These are phyloP conservation scores for Pseudozyma sp. DNA, from an alignment of 1,284 basidiomycete species.

Conservation along the genomic window DNA sequence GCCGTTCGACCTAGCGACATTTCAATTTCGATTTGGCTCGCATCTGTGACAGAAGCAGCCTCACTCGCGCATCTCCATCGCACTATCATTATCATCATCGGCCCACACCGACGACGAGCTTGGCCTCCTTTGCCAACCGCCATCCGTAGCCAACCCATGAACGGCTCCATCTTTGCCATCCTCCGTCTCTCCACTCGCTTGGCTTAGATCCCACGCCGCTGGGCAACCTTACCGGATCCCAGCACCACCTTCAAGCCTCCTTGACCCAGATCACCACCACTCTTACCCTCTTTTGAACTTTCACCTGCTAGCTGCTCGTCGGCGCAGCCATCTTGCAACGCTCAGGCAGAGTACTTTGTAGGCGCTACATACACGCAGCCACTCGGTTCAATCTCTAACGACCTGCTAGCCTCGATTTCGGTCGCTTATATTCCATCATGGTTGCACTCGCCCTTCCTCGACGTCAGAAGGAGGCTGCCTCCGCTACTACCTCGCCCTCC, in stretches of 20 bases:
- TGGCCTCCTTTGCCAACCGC: slow-evolving; percentile 48
- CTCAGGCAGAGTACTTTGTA: background rate
- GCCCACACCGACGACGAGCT: slow-evolving; percentile 26
- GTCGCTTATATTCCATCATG: slow-evolving; percentile 11
- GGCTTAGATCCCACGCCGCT: slow-evolving; percentile 53
- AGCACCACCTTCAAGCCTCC: slow-evolving; percentile 51
- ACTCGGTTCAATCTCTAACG: background rate
- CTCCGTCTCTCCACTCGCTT: slow-evolving; percentile 48
- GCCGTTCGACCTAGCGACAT: background rate
- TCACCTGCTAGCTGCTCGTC: background rate
- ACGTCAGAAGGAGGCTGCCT: slow-evolving; percentile 36
- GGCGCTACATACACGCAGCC: slow-evolving; percentile 31
- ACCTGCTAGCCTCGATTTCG: background rate
- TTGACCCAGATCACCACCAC: slow-evolving; percentile 23
- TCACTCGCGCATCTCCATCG: background rate
- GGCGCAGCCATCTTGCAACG: background rate
- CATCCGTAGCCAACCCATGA: slow-evolving; percentile 55
- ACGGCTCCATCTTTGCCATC: slow-evolving; percentile 37
- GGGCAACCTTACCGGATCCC: slow-evolving; percentile 31
- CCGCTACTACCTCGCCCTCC: slow-evolving; percentile 17
- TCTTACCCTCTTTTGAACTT: background rate
- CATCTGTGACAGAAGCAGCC: background rate
- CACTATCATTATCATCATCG: slow-evolving; percentile 1
- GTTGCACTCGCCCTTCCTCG: slow-evolving; percentile 44
- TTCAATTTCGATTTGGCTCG: background rate